Conservation (phyloP, 805 yeast genomes). For the Myxozyma geophila region DNA sequence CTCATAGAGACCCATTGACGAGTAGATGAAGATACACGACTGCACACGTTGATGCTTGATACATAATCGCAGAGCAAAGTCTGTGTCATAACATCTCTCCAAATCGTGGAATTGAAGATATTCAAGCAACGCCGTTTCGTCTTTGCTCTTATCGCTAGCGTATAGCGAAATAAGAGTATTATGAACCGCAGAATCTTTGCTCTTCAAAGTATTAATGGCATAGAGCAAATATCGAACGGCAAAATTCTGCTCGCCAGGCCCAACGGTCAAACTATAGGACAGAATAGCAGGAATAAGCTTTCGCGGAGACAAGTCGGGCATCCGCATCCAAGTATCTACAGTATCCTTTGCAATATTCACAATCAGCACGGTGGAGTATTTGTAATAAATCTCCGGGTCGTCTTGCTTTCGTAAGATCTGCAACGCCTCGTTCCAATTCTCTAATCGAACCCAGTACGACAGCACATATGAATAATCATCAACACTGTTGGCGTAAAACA, state of each 20-base stretch:
- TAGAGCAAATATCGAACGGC: conserved; percentile 67
- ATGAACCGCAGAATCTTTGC: conserved; percentile 58
- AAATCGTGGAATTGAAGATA: conserved; percentile 53
- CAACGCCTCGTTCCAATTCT: conserved; percentile 75
- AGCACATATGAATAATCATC: conserved; percentile 73
- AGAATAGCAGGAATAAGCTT: conserved; percentile 76
- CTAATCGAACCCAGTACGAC: conserved; percentile 66
- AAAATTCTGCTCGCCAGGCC: conserved; percentile 57
- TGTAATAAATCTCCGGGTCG: conserved; percentile 59
- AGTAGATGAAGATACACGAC: conserved; percentile 74
- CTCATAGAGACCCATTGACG: conserved; percentile 69
- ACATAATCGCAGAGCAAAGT: conserved; percentile 76
- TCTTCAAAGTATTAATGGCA: conserved; percentile 53
- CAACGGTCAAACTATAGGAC: conserved; percentile 51
- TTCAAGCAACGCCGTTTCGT: conserved; percentile 55
- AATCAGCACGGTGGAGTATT: conserved; percentile 69
- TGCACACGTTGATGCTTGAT: conserved; percentile 60
- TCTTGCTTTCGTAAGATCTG: conserved; percentile 58
- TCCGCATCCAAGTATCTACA: conserved; percentile 75
- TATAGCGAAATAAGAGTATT: conserved; percentile 73
- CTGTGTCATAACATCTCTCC: conserved; percentile 58
- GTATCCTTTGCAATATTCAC: conserved; percentile 71
- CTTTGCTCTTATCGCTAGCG: conserved; percentile 53
- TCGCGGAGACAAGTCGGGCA: conserved; percentile 58
- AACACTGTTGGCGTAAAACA: conserved; percentile 68